These are phyloP conservation scores for Blastocystis sp. DNA, from an alignment of 352 stramenopile species.

Conservation along the genomic window DNA sequence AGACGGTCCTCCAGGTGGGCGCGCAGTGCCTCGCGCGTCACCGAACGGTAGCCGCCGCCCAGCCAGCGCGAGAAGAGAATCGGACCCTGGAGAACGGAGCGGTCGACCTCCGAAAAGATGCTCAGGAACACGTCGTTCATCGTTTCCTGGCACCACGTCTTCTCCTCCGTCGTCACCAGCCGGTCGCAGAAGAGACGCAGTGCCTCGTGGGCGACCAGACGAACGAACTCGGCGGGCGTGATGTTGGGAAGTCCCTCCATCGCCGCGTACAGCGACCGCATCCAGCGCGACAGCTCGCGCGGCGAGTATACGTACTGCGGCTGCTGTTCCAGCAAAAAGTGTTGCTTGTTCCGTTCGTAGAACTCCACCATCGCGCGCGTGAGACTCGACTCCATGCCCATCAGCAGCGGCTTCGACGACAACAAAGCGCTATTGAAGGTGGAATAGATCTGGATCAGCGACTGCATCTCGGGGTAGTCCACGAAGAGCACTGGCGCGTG, in stretches of 20 bases:
- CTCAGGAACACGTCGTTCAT: constrained; percentile 69
- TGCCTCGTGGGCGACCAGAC: constrained; percentile 94
- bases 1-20: constrained; percentile 89
- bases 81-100: constrained; percentile 69
- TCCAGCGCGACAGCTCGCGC: constrained; percentile 94
- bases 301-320: constrained; percentile 99
- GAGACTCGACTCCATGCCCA: constrained; percentile 75
- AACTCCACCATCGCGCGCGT: constrained; percentile 98
- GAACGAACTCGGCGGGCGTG: constrained; percentile 84
- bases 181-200: constrained; percentile 96
- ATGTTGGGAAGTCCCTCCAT: constrained; percentile 75
- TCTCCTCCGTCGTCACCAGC: constrained; percentile 86
- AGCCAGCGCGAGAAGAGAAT: constrained; percentile 97
- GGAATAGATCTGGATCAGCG: constrained; percentile 93
- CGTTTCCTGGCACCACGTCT: constrained; percentile 84
- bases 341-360: constrained; percentile 87
- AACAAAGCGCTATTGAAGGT: constrained; percentile 96
- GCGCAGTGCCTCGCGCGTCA: constrained; percentile 78
- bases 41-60: constrained; percentile 86
- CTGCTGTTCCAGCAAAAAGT: constrained; percentile 73
- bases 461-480: constrained; percentile 89
- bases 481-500: constrained; percentile 96
- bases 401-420: constrained; percentile 90
- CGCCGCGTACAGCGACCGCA: constrained; percentile 92
- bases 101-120: constrained; percentile 67